Evolutionary conservation across 139 green algal species (phyloP).

Genomic region (Tetradesmus lagerheimii): DNA sequence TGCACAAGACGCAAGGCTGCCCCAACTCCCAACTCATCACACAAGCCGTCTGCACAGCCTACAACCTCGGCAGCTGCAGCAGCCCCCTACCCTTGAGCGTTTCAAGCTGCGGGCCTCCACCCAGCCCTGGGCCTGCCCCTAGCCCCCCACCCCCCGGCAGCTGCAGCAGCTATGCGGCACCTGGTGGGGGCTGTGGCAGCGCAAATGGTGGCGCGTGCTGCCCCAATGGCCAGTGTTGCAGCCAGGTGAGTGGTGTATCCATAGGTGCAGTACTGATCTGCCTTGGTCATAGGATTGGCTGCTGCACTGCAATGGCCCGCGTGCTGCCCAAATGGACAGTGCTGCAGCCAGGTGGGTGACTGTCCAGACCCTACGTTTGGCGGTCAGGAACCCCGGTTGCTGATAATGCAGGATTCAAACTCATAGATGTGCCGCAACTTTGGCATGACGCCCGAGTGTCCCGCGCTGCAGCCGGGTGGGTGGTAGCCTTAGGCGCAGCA

Average conservation of each 20-base stretch:
- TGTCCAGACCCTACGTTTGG: too few species aligned
- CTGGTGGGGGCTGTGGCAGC: not conserved
- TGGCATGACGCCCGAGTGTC: too few species aligned
- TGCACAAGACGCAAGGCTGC: constrained; percentile 34
- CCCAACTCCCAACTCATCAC: constrained; percentile 21
- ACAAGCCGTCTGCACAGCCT: constrained; percentile 7
- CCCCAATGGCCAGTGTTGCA: not conserved
- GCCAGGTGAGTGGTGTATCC: not conserved
- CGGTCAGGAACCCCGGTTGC: too few species aligned
- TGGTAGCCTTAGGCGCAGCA: too few species aligned
- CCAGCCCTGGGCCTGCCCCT: not conserved
- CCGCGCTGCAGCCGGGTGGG: too few species aligned
- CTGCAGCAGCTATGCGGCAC: not conserved
- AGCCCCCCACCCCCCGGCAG: not conserved
- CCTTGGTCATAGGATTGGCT: too few species aligned
- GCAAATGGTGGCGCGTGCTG: constrained; percentile 15
- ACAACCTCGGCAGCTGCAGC: constrained; percentile 36
- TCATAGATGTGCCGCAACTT: too few species aligned
- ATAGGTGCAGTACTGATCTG: not conserved
- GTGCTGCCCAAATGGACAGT: too few species aligned
- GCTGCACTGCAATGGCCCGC: too few species aligned
- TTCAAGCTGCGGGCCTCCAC: not conserved
- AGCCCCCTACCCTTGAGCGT: not conserved
- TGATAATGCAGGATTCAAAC: too few species aligned
- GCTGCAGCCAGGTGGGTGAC: too few species aligned